phyloP scores from a whole-genome alignment of 2,329 filamentous ascomycete genomes.

The Ophiocordyceps camponoti-rufipedis region DNA sequence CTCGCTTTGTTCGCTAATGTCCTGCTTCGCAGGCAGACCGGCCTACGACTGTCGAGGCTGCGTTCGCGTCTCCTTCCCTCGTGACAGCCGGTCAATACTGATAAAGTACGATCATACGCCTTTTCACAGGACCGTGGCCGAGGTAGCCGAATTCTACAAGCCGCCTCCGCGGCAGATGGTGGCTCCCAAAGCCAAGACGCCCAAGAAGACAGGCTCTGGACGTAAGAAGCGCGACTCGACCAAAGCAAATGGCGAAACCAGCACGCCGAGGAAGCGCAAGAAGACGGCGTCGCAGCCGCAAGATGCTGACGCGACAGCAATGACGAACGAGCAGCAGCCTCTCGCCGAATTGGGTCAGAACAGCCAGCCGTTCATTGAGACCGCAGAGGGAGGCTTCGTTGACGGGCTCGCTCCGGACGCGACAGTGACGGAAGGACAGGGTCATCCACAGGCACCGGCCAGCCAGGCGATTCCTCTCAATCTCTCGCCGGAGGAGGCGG shows the following conservation, averaged over 20 bases:
- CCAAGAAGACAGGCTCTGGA: constrained; percentile 9
- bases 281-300: constrained; percentile 8
- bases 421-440: constrained; percentile 1
- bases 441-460: constrained; percentile 3
- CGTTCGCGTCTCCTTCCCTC: constrained; percentile 29
- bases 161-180: constrained; percentile 20
- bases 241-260: constrained; percentile 8
- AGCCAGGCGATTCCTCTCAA: constrained; percentile 12
- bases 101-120: constrained; percentile 38
- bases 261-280: constrained; percentile 11
- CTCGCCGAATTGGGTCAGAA: not conserved
- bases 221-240: constrained; percentile 10
- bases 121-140: constrained; percentile 34
- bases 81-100: constrained; percentile 25
- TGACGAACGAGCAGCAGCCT: not conserved
- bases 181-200: constrained; percentile 9
- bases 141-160: constrained; percentile 27
- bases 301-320: not conserved
- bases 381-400: constrained; percentile 1
- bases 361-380: constrained; percentile 1
- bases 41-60: constrained; percentile 40
- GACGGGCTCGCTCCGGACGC: not conserved
- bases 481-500: constrained; percentile 25
- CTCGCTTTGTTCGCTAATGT: constrained; percentile 1
- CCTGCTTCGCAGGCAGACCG: constrained; percentile 24